A percentile compares a stretch with the other conserved stretches of the same genome.
Evolutionary conservation across 768 basidiomycete genomes (phyloP).

Genomic region (Suillus decipiens): DNA sequence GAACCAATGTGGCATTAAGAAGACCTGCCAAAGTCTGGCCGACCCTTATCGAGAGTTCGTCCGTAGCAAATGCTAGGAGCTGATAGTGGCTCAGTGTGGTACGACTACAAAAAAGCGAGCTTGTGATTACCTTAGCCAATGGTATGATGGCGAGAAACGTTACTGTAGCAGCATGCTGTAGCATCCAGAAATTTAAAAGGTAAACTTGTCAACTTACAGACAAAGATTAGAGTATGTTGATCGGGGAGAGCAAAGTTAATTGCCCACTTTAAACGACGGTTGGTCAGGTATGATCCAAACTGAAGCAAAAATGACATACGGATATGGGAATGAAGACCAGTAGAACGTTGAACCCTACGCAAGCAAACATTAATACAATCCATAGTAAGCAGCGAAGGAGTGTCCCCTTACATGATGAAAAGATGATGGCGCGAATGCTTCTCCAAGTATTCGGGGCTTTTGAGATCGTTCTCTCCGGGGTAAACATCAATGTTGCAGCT

Average conservation of each 20-base stretch:
- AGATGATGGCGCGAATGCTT: constrained; percentile 55
- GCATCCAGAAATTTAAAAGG: background rate
- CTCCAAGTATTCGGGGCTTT: constrained; percentile 44
- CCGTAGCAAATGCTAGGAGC: constrained; percentile 84
- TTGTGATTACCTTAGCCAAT: constrained; percentile 62
- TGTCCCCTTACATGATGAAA: constrained; percentile 54
- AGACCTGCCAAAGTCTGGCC: constrained; percentile 85
- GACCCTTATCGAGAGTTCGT: constrained; percentile 79
- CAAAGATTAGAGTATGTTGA: constrained; percentile 64
- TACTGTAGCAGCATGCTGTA: constrained; percentile 40
- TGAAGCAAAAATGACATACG: constrained; percentile 34
- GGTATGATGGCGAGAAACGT: constrained; percentile 84
- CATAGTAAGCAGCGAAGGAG: background rate
- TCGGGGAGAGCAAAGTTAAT: constrained; percentile 58
- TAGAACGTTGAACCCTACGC: constrained; percentile 67
- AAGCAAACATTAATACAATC: constrained; percentile 10
- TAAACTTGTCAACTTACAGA: constrained; percentile 50
- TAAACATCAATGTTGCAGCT: constrained; percentile 32
- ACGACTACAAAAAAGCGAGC: background rate
- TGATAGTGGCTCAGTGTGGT: constrained; percentile 25
- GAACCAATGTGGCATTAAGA: constrained; percentile 80
- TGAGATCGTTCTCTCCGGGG: constrained; percentile 39
- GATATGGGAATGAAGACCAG: constrained; percentile 73
- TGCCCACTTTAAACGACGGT: constrained; percentile 57
- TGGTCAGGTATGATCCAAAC: constrained; percentile 5